phyloP scores from a whole-genome alignment of 1,284 basidiomycete genomes.

The Microbotryum scabiosae region DNA sequence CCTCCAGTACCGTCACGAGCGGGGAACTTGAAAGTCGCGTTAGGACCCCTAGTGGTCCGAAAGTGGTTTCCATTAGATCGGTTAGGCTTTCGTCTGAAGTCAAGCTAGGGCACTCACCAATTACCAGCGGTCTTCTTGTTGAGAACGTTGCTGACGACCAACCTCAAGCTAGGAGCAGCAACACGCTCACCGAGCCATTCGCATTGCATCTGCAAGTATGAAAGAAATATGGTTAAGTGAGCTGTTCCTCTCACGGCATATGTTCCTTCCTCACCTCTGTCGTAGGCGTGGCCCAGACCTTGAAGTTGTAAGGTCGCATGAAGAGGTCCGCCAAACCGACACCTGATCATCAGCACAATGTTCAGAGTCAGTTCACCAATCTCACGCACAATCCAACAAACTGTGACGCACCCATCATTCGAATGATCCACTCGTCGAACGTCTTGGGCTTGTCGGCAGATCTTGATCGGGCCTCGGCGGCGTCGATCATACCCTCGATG shows the following conservation, averaged over 20 bases:
- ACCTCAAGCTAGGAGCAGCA: constrained; percentile 47
- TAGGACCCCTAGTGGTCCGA: constrained; percentile 38
- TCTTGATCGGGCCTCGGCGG: constrained; percentile 36
- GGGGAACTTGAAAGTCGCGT: constrained; percentile 50
- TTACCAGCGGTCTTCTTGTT: constrained; percentile 47
- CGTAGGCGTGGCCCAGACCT: constrained; percentile 49
- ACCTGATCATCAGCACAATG: constrained; percentile 22
- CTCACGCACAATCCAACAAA: neutral
- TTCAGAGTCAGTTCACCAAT: neutral
- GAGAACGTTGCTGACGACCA: constrained; percentile 47
- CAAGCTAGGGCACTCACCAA: constrained; percentile 37
- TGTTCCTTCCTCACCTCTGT: constrained; percentile 35
- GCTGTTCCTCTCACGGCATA: neutral
- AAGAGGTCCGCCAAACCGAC: constrained; percentile 47
- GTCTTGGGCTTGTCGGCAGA: constrained; percentile 40
- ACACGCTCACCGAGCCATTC: constrained; percentile 51
- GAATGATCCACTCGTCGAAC: constrained; percentile 48
- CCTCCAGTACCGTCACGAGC: constrained; percentile 48
- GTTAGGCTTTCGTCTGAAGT: neutral
- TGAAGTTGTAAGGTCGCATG: constrained; percentile 51
- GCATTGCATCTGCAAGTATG: constrained; percentile 46
- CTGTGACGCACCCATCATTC: constrained; percentile 42
- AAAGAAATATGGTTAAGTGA: neutral
- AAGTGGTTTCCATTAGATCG: neutral
- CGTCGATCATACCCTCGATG: constrained; percentile 48